Evolutionary conservation across 192 early-diverging fungal genomes (phyloP).

Genomic region (Coemansia reversa): DNA sequence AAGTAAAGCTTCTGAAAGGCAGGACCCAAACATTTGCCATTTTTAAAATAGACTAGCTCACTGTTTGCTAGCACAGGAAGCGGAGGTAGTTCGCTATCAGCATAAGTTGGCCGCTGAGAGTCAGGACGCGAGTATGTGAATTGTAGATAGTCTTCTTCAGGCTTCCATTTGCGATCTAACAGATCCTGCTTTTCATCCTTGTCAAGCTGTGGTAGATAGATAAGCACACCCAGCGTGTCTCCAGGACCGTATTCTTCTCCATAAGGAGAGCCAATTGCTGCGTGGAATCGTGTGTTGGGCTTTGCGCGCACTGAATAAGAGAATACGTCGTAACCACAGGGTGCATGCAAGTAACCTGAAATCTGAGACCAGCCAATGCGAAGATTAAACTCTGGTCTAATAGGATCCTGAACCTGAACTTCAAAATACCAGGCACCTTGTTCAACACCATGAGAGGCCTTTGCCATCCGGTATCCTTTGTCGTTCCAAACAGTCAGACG

Average conservation of each 20-base stretch:
- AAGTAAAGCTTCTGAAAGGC: slow-evolving; percentile 64
- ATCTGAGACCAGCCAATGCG: slow-evolving; percentile 80
- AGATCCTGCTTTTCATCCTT: slow-evolving; percentile 50
- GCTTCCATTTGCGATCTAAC: slow-evolving; percentile 49
- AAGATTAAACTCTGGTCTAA: slow-evolving; percentile 58
- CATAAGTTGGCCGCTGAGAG: slow-evolving; percentile 43
- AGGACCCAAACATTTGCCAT: slow-evolving; percentile 64
- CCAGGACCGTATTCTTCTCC: slow-evolving; percentile 43
- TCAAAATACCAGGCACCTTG: slow-evolving; percentile 77
- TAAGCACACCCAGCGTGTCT: slow-evolving; percentile 53
- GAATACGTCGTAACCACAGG: slow-evolving; percentile 73
- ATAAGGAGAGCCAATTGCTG: slow-evolving; percentile 47
- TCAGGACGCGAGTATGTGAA: slow-evolving; percentile 47
- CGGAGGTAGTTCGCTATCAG: slow-evolving; percentile 42
- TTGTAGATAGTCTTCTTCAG: slow-evolving; percentile 42
- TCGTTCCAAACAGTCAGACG: slow-evolving; percentile 64
- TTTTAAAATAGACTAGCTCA: slow-evolving; percentile 66
- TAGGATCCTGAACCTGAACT: slow-evolving; percentile 53
- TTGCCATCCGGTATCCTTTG: slow-evolving; percentile 74
- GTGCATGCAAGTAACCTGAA: slow-evolving; percentile 71
- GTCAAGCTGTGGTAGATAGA: slow-evolving; percentile 51
- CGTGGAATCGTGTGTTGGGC: slow-evolving; percentile 71
- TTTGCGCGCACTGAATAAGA: slow-evolving; percentile 67
- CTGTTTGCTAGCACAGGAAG: slow-evolving; percentile 55
- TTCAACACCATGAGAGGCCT: slow-evolving; percentile 72